Evolutionary conservation across 345 rosid genomes (phyloP).

Genomic region (Eucalyptus shirleyi): DNA sequence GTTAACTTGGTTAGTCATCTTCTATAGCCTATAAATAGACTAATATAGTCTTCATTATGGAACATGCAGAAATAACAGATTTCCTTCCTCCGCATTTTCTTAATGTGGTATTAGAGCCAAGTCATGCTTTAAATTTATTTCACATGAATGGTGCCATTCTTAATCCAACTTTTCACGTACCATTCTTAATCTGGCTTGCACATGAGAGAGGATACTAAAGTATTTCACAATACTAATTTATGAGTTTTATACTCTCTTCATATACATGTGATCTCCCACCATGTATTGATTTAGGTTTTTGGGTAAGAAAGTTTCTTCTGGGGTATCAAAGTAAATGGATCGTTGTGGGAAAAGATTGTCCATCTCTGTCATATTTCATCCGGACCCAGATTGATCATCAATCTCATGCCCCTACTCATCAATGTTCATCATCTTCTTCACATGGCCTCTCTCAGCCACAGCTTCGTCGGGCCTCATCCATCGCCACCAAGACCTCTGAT

Average conservation of each 20-base stretch:
- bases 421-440: too few relatives aligned
- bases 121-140: background rate
- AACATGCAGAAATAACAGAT: background rate
- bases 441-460: background rate
- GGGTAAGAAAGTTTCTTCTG: background rate
- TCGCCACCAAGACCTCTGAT: background rate
- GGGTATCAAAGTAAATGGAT: too few relatives aligned
- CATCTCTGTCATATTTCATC: too few relatives aligned
- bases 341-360: too few relatives aligned
- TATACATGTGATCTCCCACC: background rate
- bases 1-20: background rate
- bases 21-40: background rate
- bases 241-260: background rate
- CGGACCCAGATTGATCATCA: too few relatives aligned
- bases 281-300: background rate
- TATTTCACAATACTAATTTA: too few relatives aligned
- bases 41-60: background rate
- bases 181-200: background rate
- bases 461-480: background rate
- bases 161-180: too few relatives aligned
- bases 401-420: too few relatives aligned
- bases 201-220: too few relatives aligned
- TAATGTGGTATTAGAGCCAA: too few relatives aligned
- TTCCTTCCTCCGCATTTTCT: background rate
- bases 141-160: background rate